These are phyloP conservation scores for Petasospora fabianii DNA, from an alignment of 1,139 yeast genomes.

Conservation along the genomic window DNA sequence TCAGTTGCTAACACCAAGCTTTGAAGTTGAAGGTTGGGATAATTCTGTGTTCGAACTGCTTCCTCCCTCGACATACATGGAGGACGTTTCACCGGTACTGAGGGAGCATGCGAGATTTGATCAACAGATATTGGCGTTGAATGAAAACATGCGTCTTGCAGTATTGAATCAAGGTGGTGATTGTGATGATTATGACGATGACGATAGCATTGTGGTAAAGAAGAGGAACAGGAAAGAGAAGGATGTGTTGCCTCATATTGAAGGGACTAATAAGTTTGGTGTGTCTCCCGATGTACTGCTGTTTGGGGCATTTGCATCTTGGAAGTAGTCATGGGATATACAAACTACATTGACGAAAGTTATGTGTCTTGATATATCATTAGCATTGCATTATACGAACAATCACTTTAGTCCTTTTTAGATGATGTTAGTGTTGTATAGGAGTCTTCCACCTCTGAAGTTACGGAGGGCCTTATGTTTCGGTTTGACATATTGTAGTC, in stretches of 20 bases:
- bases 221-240: background rate
- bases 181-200: background rate
- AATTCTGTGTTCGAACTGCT: slow-evolving; percentile 17
- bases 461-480: slow-evolving; percentile 66
- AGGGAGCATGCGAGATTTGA: slow-evolving; percentile 22
- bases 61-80: slow-evolving; percentile 12
- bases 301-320: background rate
- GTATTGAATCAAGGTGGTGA: too few relatives aligned
- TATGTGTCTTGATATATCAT: background rate
- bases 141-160: background rate
- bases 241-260: background rate
- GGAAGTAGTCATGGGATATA: background rate
- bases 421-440: slow-evolving; percentile 33
- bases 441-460: slow-evolving; percentile 66
- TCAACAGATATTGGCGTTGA: background rate
- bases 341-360: background rate
- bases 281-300: slow-evolving; percentile 2
- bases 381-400: background rate
- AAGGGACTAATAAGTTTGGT: slow-evolving; percentile 1
- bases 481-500: slow-evolving; percentile 61
- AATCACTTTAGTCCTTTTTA: too few relatives aligned
- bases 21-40: slow-evolving; percentile 6
- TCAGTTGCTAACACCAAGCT: slow-evolving; percentile 4
- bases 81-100: slow-evolving; percentile 23
- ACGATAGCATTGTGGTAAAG: background rate